A percentile compares a stretch with the other conserved stretches of the same genome.
phyloP scores from a whole-genome alignment of 1,139 yeast genomes.

The Wickerhamiella pararugosa region DNA sequence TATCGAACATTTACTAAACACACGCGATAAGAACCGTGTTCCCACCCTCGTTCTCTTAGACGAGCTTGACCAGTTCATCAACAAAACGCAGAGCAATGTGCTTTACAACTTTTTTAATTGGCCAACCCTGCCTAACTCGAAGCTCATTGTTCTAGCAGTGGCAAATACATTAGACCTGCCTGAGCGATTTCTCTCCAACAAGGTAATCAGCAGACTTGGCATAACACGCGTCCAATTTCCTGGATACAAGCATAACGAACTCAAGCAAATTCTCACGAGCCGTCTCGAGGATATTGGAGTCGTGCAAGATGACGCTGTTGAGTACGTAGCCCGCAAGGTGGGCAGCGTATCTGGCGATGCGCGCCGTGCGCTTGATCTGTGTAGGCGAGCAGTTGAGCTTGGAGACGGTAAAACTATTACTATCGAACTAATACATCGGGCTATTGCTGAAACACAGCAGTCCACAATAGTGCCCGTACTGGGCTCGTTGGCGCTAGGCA shows the following conservation, averaged over 20 bases:
- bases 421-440: constrained; percentile 57
- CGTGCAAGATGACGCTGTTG: constrained; percentile 54
- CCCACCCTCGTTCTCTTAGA: constrained; percentile 75
- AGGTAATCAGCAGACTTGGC: constrained; percentile 84
- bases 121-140: constrained; percentile 77
- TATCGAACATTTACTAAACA: constrained; percentile 6
- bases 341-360: constrained; percentile 98
- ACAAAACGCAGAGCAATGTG: constrained; percentile 59
- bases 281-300: constrained; percentile 38
- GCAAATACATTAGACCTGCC: constrained; percentile 98
- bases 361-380: constrained; percentile 75
- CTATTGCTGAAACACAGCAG: constrained; percentile 64
- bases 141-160: constrained; percentile 75
- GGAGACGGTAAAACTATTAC: constrained; percentile 50
- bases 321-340: constrained; percentile 83
- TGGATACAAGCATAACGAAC: constrained; percentile 72
- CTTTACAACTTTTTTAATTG: constrained; percentile 95
- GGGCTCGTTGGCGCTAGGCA: constrained; percentile 44
- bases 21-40: constrained; percentile 23
- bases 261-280: constrained; percentile 58
- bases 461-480: constrained; percentile 56
- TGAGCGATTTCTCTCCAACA: constrained; percentile 72
- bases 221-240: constrained; percentile 73
- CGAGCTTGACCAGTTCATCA: constrained; percentile 83
- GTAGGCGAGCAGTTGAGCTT: constrained; percentile 79